Percentiles rank a stretch among this genome's conserved stretches.
Evolutionary conservation across 257 asterid genomes (phyloP).

Genomic region (Penstemon eatonii): DNA sequence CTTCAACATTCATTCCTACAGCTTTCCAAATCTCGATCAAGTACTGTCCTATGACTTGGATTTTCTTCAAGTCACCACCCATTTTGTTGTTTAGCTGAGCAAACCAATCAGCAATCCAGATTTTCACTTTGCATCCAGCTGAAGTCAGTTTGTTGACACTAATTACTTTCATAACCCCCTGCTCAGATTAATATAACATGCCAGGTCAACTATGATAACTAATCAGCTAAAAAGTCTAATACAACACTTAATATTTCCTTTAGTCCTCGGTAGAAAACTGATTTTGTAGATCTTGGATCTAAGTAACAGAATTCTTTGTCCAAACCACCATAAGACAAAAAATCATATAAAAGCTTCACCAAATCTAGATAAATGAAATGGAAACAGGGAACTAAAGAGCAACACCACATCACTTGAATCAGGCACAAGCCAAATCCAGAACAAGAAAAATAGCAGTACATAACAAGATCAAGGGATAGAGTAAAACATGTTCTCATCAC

Average conservation of each 20-base stretch:
- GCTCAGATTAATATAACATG: conserved; percentile 18
- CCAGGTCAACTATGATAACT: conserved; percentile 7
- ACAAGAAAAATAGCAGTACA: neutral
- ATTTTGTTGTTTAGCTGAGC: conserved; percentile 85
- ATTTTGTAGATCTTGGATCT: neutral
- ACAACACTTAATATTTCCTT: neutral
- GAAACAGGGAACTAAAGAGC: neutral
- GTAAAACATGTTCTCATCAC: no score
- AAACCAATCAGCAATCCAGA: conserved; percentile 97
- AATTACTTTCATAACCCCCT: conserved; percentile 92
- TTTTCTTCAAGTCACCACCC: conserved; percentile 91
- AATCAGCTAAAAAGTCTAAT: neutral
- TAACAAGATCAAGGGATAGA: no score
- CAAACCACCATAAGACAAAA: neutral
- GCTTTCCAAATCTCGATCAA: conserved; percentile 93
- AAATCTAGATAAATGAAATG: neutral
- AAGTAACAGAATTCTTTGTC: neutral
- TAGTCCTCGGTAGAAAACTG: neutral
- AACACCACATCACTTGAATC: neutral
- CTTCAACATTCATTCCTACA: conserved; percentile 79
- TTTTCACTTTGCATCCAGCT: conserved; percentile 89
- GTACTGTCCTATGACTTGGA: conserved; percentile 68
- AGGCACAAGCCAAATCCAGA: neutral
- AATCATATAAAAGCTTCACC: neutral
- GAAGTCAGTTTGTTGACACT: conserved; percentile 80